These are phyloP conservation scores for Pseudonitzschia multiseries DNA, from an alignment of 108 stramenopile species.

Conservation along the genomic window DNA sequence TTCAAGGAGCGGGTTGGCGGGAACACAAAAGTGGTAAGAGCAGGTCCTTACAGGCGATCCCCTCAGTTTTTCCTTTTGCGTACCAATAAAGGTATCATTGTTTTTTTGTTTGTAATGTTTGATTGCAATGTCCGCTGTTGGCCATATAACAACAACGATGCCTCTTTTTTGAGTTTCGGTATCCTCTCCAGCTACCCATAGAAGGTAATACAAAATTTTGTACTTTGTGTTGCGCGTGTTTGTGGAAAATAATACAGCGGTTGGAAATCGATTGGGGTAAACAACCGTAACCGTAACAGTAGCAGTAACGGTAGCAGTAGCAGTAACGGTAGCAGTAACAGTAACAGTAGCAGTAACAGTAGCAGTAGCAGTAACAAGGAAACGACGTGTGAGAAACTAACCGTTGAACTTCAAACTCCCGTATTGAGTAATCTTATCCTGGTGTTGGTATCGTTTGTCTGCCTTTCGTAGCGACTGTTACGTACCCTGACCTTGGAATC, in stretches of 20 bases:
- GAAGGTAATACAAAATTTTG: conserved; percentile 7
- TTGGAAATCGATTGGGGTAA: no score
- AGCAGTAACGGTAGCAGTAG: not conserved
- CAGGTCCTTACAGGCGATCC: conserved; percentile 1
- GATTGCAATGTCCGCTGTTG: conserved; percentile 4
- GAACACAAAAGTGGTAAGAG: conserved; percentile 11
- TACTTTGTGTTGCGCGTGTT: conserved; percentile 8
- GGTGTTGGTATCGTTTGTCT: no score
- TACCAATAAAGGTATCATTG: not conserved
- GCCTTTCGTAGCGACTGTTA: no score
- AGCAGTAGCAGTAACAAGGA: no score
- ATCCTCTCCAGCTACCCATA: conserved; percentile 9
- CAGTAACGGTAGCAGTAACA: not conserved
- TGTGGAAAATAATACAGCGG: no score
- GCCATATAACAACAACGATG: conserved; percentile 18
- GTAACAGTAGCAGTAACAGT: no score
- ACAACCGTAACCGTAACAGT: not conserved
- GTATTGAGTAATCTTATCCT: no score
- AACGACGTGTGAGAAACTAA: no score
- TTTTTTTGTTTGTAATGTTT: not conserved
- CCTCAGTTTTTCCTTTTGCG: not conserved
- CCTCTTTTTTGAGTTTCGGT: conserved; percentile 5
- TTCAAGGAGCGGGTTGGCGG: conserved; percentile 3
- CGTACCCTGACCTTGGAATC: conserved; percentile 5
- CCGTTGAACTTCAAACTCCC: no score